phyloP scores from a whole-genome alignment of 139 green algal genomes.

The Chlorella ohadii region DNA sequence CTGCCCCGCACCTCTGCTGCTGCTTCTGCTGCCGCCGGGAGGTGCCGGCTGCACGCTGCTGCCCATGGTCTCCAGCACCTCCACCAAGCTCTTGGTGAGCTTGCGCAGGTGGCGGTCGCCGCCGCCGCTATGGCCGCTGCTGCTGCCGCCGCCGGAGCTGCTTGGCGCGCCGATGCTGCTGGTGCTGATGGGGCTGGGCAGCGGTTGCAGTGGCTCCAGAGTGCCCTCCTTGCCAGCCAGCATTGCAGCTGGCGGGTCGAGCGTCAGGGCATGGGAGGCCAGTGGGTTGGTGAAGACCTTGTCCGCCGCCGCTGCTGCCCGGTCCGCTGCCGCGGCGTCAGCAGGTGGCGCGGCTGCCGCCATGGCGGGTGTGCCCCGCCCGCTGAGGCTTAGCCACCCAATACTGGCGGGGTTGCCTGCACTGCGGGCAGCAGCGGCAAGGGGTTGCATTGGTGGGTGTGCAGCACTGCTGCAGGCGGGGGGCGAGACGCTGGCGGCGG shows the following conservation, averaged over 20 bases:
- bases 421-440: too few relatives aligned
- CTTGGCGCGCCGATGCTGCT: constrained; percentile 30
- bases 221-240: not conserved
- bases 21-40: not conserved
- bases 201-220: not conserved
- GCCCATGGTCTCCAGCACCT: constrained; percentile 41
- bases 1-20: not conserved
- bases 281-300: too few relatives aligned
- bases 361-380: too few relatives aligned
- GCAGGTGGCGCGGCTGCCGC: too few relatives aligned
- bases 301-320: not conserved
- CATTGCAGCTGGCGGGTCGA: not conserved
- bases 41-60: not conserved
- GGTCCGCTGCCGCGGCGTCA: not conserved
- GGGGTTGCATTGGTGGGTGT: too few relatives aligned
- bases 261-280: too few relatives aligned
- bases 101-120: constrained; percentile 19
- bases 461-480: too few relatives aligned
- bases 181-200: not conserved
- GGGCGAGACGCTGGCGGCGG: too few relatives aligned
- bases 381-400: too few relatives aligned
- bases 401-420: too few relatives aligned
- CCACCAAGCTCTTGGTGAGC: constrained; percentile 33
- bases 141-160: not conserved
- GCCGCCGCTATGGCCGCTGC: not conserved